Conservation (phyloP, 257 asterid species). For the Gardenia jasminoides region DNA sequence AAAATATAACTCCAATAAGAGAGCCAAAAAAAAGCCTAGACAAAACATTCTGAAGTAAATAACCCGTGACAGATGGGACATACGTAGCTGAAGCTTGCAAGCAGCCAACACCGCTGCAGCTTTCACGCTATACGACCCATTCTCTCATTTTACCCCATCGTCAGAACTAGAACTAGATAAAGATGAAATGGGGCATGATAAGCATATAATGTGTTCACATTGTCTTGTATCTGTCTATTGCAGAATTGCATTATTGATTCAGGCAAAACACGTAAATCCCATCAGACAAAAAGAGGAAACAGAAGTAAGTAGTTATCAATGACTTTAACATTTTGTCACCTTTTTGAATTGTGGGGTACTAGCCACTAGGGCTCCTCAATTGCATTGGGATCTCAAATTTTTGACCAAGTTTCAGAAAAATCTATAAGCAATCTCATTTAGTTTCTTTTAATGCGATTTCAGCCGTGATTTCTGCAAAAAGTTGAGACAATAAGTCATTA, state of each 20-base stretch:
- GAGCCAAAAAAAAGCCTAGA: background rate
- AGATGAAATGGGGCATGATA: background rate
- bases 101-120: background rate
- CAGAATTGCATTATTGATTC: background rate
- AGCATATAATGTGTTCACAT: background rate
- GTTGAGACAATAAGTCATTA: background rate
- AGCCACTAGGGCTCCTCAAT: background rate
- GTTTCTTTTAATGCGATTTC: background rate
- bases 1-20: background rate
- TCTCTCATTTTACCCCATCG: background rate
- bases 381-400: slow-evolving; percentile 9
- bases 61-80: slow-evolving; percentile 12
- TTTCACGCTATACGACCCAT: background rate
- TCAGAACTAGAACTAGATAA: background rate
- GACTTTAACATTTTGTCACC: background rate
- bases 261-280: background rate
- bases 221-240: background rate
- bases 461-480: slow-evolving; percentile 19
- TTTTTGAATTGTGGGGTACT: background rate
- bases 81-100: background rate
- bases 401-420: slow-evolving; percentile 1
- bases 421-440: background rate
- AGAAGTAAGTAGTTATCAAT: too few species aligned
- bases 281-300: background rate
- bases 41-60: background rate